phyloP scores from a whole-genome alignment of 1,284 basidiomycete species.

The Rhodofomes roseus region DNA sequence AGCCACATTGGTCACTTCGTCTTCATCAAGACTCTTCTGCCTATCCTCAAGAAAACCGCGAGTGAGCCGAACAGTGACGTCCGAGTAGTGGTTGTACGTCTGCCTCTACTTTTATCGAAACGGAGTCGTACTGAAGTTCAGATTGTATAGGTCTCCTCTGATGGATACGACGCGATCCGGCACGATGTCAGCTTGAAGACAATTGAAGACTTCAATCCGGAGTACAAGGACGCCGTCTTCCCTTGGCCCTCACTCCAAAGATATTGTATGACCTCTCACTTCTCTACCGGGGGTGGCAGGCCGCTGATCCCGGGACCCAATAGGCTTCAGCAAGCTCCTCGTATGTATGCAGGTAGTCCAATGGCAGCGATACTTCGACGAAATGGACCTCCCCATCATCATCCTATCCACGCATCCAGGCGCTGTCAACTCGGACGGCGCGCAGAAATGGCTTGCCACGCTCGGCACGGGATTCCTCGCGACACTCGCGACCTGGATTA shows the following conservation, averaged over 20 bases:
- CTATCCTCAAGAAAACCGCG: slow-evolving; percentile 43
- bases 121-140: no score
- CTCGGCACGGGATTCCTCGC: neutral
- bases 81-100: slow-evolving; percentile 46
- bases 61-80: slow-evolving; percentile 43
- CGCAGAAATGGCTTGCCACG: neutral
- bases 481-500: neutral
- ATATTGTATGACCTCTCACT: slow-evolving; percentile 2
- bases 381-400: slow-evolving; percentile 27
- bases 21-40: slow-evolving; percentile 44
- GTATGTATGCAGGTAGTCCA: slow-evolving; percentile 25
- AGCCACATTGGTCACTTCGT: slow-evolving; percentile 27
- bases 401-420: slow-evolving; percentile 31
- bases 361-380: slow-evolving; percentile 25
- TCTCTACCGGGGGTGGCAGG: no score
- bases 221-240: slow-evolving; percentile 26
- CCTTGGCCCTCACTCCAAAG: slow-evolving; percentile 13
- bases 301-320: no score
- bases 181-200: slow-evolving; percentile 28
- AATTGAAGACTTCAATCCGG: slow-evolving; percentile 37
- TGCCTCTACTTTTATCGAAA: no score
- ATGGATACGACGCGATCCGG: slow-evolving; percentile 18
- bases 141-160: slow-evolving; percentile 17
- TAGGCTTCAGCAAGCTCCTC: slow-evolving; percentile 28
- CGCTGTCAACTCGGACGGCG: slow-evolving; percentile 34